Evolutionary conservation across 2,329 filamentous ascomycete genomes (phyloP).

Genomic region (Aspergillaceae sp.): DNA sequence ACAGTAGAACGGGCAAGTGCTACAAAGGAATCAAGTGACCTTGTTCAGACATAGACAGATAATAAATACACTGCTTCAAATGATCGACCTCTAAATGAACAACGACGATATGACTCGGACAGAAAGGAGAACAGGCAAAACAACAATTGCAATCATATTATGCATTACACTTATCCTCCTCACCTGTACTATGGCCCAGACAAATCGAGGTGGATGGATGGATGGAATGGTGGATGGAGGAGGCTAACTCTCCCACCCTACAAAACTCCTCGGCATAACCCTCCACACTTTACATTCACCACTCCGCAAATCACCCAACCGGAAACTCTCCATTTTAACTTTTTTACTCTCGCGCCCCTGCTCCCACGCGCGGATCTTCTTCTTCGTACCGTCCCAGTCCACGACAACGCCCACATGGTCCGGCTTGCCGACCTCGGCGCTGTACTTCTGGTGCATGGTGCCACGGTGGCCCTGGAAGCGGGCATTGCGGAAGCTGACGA

Average conservation of each 20-base stretch:
- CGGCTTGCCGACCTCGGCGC: slow-evolving; percentile 74
- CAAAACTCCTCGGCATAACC: slow-evolving; percentile 84
- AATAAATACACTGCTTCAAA: too few relatives aligned
- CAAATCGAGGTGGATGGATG: too few relatives aligned
- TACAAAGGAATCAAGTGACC: too few relatives aligned
- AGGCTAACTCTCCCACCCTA: slow-evolving; percentile 62
- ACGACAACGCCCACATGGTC: slow-evolving; percentile 84
- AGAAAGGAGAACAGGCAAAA: too few relatives aligned
- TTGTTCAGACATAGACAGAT: too few relatives aligned
- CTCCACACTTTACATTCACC: slow-evolving; percentile 97
- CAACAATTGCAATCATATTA: too few relatives aligned
- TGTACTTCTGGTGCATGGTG: slow-evolving; percentile 91
- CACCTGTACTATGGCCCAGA: too few relatives aligned
- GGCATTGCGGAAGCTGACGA: slow-evolving; percentile 85
- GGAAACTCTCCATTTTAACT: slow-evolving; percentile 87
- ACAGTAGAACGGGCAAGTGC: too few relatives aligned
- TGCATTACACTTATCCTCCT: too few relatives aligned
- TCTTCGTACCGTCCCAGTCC: slow-evolving; percentile 98
- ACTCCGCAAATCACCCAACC: slow-evolving; percentile 80
- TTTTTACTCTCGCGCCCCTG: slow-evolving; percentile 91
- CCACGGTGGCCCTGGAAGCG: slow-evolving; percentile 94
- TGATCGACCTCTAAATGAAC: too few relatives aligned
- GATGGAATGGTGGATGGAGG: too few relatives aligned
- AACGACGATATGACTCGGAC: too few relatives aligned
- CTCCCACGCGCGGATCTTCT: slow-evolving; percentile 93